Evolutionary conservation across 345 rosid species (phyloP).

Genomic region (Hibiscus tridactylites): DNA sequence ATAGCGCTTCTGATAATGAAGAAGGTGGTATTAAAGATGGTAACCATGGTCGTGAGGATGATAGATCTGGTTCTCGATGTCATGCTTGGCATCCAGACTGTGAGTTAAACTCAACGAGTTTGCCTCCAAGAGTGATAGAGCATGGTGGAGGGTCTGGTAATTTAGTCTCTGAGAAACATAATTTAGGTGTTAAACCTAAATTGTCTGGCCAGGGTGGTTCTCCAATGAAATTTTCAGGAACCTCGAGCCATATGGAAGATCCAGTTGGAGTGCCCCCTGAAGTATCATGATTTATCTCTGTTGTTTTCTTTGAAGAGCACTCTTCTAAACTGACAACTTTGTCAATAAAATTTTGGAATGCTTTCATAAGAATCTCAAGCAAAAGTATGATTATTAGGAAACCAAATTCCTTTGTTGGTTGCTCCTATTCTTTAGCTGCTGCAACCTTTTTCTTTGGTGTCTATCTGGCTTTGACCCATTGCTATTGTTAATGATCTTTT

Average conservation of each 20-base stretch:
- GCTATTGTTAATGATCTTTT: background rate
- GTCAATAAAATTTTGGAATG: constrained; percentile 1
- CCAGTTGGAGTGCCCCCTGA: constrained; percentile 87
- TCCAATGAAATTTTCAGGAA: constrained; percentile 20
- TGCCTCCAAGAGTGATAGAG: constrained; percentile 45
- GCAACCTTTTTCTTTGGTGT: background rate
- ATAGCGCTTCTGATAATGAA: constrained; percentile 66
- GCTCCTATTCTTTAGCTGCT: background rate
- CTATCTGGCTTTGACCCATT: background rate
- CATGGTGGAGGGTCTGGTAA: constrained; percentile 33
- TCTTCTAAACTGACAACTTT: background rate
- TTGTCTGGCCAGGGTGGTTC: constrained; percentile 24
- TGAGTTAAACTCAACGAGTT: constrained; percentile 50
- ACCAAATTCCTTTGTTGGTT: background rate
- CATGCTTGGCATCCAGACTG: constrained; percentile 76
- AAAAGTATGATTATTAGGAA: background rate
- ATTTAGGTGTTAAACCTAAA: constrained; percentile 31
- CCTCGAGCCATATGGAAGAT: constrained; percentile 37
- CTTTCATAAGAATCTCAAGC: constrained; percentile 3
- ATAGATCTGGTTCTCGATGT: constrained; percentile 32
- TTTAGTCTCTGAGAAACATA: constrained; percentile 23
- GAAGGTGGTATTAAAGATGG: constrained; percentile 39
- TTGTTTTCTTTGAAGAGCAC: constrained; percentile 6
- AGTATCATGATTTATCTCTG: constrained; percentile 35
- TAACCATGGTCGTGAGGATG: constrained; percentile 38